Conservation (phyloP, 306 rosid genomes). For the Lathyrus tuberosus region DNA sequence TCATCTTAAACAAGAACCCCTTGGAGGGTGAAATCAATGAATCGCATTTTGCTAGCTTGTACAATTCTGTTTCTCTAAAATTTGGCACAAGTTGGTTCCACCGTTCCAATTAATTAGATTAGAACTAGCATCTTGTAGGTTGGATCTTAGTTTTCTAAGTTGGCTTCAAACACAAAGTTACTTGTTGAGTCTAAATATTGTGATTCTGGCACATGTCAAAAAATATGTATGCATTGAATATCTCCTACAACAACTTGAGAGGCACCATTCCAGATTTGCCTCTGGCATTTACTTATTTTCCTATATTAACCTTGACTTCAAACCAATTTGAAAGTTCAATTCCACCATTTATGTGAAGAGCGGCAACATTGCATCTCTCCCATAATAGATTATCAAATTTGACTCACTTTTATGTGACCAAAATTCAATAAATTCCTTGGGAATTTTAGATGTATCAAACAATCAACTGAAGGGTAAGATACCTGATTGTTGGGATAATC, state of each 20-base stretch:
- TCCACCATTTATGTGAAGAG: background rate
- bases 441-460: constrained; percentile 22
- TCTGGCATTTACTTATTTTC: background rate
- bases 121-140: background rate
- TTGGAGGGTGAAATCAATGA: constrained; percentile 8
- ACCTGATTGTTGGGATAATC: constrained; percentile 12
- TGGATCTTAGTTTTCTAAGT: constrained; percentile 9
- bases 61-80: background rate
- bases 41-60: background rate
- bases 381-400: background rate
- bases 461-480: background rate
- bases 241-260: constrained; percentile 11
- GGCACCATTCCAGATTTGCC: background rate
- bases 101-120: constrained; percentile 6
- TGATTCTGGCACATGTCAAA: background rate
- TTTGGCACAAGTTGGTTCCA: background rate
- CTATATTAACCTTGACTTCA: constrained; percentile 15
- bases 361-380: background rate
- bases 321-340: background rate
- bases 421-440: background rate
- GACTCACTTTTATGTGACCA: constrained; percentile 6
- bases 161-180: constrained; percentile 12
- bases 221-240: background rate
- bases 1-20: background rate
- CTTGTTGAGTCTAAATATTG: constrained; percentile 4